Percentiles rank a stretch among this genome's conserved stretches.
Evolutionary conservation across 345 rosid genomes (phyloP).

Genomic region (Brassica carinata): DNA sequence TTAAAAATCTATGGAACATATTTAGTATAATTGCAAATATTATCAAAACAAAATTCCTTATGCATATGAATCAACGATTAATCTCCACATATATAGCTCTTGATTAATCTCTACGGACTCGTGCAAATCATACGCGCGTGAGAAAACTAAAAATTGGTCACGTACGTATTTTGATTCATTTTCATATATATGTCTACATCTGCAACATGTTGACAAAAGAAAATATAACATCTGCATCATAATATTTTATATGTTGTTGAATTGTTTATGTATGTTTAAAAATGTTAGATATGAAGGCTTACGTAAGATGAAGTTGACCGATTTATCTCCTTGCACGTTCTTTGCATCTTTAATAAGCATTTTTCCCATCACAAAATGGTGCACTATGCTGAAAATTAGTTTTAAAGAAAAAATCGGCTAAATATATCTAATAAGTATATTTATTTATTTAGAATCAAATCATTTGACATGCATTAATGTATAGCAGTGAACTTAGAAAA

Average conservation of each 20-base stretch:
- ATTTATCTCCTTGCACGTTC: slow-evolving; percentile 40
- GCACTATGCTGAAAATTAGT: neutral
- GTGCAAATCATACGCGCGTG: slow-evolving; percentile 31
- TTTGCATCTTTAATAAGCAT: slow-evolving; percentile 8
- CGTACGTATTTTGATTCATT: slow-evolving; percentile 16
- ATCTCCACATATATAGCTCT: slow-evolving; percentile 21
- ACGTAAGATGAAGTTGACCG: slow-evolving; percentile 40
- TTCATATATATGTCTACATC: slow-evolving; percentile 21
- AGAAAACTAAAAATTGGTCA: slow-evolving; percentile 20
- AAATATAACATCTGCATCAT: slow-evolving; percentile 14
- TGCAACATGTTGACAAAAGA: slow-evolving; percentile 26
- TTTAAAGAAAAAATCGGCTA: neutral
- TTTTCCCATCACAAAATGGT: neutral
- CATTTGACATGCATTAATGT: neutral
- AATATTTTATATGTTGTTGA: slow-evolving; percentile 14
- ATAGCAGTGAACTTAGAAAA: neutral
- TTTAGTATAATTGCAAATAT: neutral
- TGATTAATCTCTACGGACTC: slow-evolving; percentile 6
- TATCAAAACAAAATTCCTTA: neutral
- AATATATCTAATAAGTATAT: neutral
- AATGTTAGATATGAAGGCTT: slow-evolving; percentile 38
- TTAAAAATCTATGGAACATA: neutral
- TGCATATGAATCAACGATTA: neutral
- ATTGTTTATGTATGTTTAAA: slow-evolving; percentile 23
- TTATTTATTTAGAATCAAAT: neutral